Conservation (phyloP, 352 stramenopile species). For the Pythium sukuiense region DNA sequence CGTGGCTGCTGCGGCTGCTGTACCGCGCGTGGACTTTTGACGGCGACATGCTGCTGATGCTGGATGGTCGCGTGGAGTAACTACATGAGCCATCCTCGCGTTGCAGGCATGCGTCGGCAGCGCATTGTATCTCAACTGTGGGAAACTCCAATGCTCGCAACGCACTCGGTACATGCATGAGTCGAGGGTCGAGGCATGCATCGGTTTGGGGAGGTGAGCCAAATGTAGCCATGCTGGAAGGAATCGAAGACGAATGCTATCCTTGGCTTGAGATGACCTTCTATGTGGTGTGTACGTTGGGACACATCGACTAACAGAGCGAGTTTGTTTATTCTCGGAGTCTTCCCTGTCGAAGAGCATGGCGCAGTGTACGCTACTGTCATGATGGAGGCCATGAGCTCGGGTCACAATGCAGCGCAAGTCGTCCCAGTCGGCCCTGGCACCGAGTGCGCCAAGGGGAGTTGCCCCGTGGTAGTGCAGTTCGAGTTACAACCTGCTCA, state of each 20-base stretch:
- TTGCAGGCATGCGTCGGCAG: neutral
- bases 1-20: neutral
- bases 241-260: too few relatives aligned
- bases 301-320: too few relatives aligned
- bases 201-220: neutral
- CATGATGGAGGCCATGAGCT: too few relatives aligned
- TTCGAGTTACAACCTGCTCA: neutral
- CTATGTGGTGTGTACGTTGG: too few relatives aligned
- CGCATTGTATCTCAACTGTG: neutral
- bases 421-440: neutral
- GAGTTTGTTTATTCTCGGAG: too few relatives aligned
- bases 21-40: slow-evolving; percentile 9
- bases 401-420: too few relatives aligned
- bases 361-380: too few relatives aligned
- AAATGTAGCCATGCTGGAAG: neutral
- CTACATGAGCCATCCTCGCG: neutral
- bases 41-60: neutral
- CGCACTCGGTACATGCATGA: too few relatives aligned
- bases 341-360: too few relatives aligned
- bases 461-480: neutral
- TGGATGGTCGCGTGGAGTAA: slow-evolving; percentile 1
- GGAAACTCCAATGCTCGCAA: neutral
- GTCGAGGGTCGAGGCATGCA: too few relatives aligned
- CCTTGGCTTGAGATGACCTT: too few relatives aligned
- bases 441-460: too few relatives aligned